These are phyloP conservation scores for Albizia julibrissin DNA, from an alignment of 306 rosid species.

Conservation along the genomic window DNA sequence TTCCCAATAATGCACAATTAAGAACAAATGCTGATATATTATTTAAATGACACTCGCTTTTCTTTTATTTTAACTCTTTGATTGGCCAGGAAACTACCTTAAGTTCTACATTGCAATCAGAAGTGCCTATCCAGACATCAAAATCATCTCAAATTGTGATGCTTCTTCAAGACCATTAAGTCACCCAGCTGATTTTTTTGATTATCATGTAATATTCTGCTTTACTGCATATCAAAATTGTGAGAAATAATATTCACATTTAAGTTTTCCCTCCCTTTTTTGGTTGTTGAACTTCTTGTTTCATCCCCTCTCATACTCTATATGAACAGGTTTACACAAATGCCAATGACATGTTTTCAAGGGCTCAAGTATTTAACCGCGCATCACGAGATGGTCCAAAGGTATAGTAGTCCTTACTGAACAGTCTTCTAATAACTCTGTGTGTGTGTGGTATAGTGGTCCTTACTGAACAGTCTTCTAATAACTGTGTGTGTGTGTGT, in stretches of 20 bases:
- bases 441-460: background rate
- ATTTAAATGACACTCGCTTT: background rate
- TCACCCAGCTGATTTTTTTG: slow-evolving; percentile 92
- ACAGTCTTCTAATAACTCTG: background rate
- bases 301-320: slow-evolving; percentile 22
- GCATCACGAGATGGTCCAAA: slow-evolving; percentile 63
- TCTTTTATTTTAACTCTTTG: slow-evolving; percentile 11
- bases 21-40: background rate
- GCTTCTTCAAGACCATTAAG: slow-evolving; percentile 64
- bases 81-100: slow-evolving; percentile 70
- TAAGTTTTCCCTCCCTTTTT: background rate
- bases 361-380: slow-evolving; percentile 53
- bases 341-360: slow-evolving; percentile 73
- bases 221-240: slow-evolving; percentile 14
- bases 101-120: slow-evolving; percentile 67
- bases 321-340: slow-evolving; percentile 63
- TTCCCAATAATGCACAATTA: background rate
- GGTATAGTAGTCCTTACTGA: background rate
- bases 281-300: background rate
- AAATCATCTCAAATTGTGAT: slow-evolving; percentile 88
- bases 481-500: background rate
- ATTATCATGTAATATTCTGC: slow-evolving; percentile 72
- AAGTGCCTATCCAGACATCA: slow-evolving; percentile 77
- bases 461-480: background rate
- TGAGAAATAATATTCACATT: background rate